Percentiles rank a stretch among this genome's conserved stretches.
phyloP scores from a whole-genome alignment of 306 rosid species.

The Argentina anserina region DNA sequence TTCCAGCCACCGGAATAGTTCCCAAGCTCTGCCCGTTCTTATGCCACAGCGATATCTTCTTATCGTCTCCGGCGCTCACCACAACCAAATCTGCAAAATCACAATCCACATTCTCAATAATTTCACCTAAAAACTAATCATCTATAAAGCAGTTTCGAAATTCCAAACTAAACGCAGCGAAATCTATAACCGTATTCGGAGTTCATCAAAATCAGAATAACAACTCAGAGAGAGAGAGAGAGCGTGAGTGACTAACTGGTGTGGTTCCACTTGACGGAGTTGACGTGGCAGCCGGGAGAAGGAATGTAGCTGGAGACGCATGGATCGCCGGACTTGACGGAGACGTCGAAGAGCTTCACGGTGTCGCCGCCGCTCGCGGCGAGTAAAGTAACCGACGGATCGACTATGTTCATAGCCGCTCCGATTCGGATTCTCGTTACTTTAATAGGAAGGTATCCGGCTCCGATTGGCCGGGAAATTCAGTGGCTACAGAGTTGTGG shows the following conservation, averaged over 20 bases:
- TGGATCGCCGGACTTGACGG: slow-evolving; percentile 81
- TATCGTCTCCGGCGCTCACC: slow-evolving; percentile 98
- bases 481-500: background rate
- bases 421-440: slow-evolving; percentile 1
- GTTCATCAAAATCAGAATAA: background rate
- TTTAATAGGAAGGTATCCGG: background rate
- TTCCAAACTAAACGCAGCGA: background rate
- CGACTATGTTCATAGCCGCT: slow-evolving; percentile 33
- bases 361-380: slow-evolving; percentile 95
- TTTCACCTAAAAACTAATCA: background rate
- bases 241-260: slow-evolving; percentile 56
- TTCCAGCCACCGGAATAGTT: slow-evolving; percentile 80
- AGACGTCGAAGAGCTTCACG: slow-evolving; percentile 84
- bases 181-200: slow-evolving; percentile 6
- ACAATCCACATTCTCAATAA: slow-evolving; percentile 10
- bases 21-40: slow-evolving; percentile 95
- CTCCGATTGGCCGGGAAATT: slow-evolving; percentile 18
- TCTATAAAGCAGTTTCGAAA: background rate
- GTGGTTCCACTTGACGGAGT: slow-evolving; percentile 96
- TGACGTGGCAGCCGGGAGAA: slow-evolving; percentile 70
- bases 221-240: background rate
- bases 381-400: slow-evolving; percentile 72
- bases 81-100: slow-evolving; percentile 73
- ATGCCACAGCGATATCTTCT: slow-evolving; percentile 84
- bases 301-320: slow-evolving; percentile 84